Evolutionary conservation across 1,284 basidiomycete species (phyloP), one percentile per base, ranked within the genome.

Genomic region (Xerocomus minutiporus): DNA sequence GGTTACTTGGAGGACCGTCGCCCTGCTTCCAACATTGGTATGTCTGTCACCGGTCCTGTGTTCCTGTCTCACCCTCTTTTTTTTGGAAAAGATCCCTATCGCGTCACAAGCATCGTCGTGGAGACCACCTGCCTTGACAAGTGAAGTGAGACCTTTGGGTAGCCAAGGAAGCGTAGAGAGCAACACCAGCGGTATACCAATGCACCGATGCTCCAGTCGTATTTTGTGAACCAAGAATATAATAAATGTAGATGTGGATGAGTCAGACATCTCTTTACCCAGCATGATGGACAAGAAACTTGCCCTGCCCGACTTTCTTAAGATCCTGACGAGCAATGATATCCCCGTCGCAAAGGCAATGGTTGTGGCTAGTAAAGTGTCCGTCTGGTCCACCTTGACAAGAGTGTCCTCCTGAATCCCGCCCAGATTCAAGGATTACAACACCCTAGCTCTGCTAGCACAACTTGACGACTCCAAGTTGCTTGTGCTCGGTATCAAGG

Each of bases 1-100:
- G 96, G 97, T 41, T 99, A 99, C 80, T 77, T 98, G 63, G 95
- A 97, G 74, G 93, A 96, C 76, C 84, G 94, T 61, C 91, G 95
- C 61, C 94, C 95, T 34, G 96, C 96, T 50, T 97, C 94, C 69
- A 99, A 99, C 82, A 91, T 97, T 63, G 93, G 93, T 91, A 77
- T 63, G 80, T 79, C 59, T 55, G 59, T 31, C 7, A 39, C 28
- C 58, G 46, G 29, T 56, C 52, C 35, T 23, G 12, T 23, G 17
- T 57, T 35, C 35, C 63, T 51, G 8, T 53, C 54, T 59, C 25
- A 51, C 31, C 40, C 39, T 42, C 45, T 20, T 20, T 20, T 20
- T 20, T 52, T 58, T 56, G 41, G 32, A 36, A 52, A 41, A 90
- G 91, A 95, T 72, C 90, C 92, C 31, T 95, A 94, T 72, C 87